Percentiles rank a stretch among this genome's conserved stretches.
Conservation (phyloP, 257 asterid genomes). For the Ballota nigra region DNA sequence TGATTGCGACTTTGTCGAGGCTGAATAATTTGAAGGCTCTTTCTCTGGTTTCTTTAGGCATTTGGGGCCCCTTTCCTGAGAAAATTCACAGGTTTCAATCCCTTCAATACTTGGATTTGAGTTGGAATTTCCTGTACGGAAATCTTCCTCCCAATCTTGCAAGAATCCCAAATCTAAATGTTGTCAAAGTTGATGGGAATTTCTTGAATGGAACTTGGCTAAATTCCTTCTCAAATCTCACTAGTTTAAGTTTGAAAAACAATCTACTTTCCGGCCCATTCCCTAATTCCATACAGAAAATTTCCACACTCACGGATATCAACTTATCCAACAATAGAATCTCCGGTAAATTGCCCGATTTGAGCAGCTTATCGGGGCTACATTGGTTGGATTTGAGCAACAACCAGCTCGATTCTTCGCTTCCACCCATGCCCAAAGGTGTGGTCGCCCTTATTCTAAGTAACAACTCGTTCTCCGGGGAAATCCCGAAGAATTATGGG, state of each 20-base stretch:
- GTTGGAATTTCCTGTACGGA: constrained; percentile 59
- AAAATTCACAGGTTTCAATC: constrained; percentile 52
- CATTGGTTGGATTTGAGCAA: constrained; percentile 52
- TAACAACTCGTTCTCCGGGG: constrained; percentile 49
- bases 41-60: constrained; percentile 54
- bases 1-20: constrained; percentile 59
- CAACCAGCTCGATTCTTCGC: constrained; percentile 40
- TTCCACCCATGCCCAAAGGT: constrained; percentile 46
- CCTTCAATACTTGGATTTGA: constrained; percentile 53
- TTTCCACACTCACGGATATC: constrained; percentile 37
- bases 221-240: constrained; percentile 39
- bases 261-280: constrained; percentile 44
- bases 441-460: constrained; percentile 34
- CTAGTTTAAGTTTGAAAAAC: constrained; percentile 51
- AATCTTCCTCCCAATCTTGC: constrained; percentile 46
- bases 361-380: constrained; percentile 39
- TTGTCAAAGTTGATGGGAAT: constrained; percentile 56
- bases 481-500: constrained; percentile 47
- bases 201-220: constrained; percentile 53
- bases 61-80: constrained; percentile 64
- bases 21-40: constrained; percentile 46
- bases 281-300: constrained; percentile 35
- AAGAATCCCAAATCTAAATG: constrained; percentile 41
- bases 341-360: constrained; percentile 44
- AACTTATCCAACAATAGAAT: constrained; percentile 45